These are phyloP conservation scores for Allium fistulosum DNA, from an alignment of 106 monocot species.

Conservation along the genomic window DNA sequence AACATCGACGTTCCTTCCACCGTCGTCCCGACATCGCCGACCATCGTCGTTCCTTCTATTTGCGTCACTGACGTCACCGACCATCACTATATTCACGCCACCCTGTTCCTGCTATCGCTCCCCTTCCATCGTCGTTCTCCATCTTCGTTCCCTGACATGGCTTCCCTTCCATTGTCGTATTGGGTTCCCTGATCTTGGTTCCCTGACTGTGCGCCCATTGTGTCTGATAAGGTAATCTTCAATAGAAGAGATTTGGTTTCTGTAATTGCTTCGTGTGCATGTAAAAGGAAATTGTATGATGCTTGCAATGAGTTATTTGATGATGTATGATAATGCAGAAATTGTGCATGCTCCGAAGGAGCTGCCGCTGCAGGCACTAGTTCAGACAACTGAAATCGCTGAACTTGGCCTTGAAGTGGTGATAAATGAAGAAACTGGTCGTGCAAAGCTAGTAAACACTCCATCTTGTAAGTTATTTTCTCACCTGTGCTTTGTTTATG, in stretches of 20 bases:
- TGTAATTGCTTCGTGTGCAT: conserved; percentile 50
- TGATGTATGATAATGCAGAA: conserved; percentile 73
- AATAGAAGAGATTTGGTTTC: conserved; percentile 74
- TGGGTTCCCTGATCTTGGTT: too few relatives aligned
- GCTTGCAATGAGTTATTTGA: conserved; percentile 46
- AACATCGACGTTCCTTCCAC: too few relatives aligned
- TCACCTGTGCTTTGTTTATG: neutral
- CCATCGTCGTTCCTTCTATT: too few relatives aligned
- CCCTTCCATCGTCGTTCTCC: too few relatives aligned
- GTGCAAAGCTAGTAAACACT: conserved; percentile 65
- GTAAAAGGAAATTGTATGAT: conserved; percentile 74
- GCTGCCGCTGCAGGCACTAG: conserved; percentile 49
- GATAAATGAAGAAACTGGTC: conserved; percentile 40
- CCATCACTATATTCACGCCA: too few relatives aligned
- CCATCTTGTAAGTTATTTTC: conserved; percentile 13
- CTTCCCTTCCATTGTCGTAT: too few relatives aligned
- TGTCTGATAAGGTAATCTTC: conserved; percentile 15
- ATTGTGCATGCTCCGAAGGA: conserved; percentile 57
- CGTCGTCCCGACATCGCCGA: too few relatives aligned
- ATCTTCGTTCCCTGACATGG: too few relatives aligned
- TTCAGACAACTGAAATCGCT: conserved; percentile 50
- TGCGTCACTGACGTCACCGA: too few relatives aligned
- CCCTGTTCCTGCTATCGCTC: too few relatives aligned
- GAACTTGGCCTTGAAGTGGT: conserved; percentile 64
- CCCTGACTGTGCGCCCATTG: too few relatives aligned